Conservation (phyloP, 331 rosid species). For the Acacia concinna region DNA sequence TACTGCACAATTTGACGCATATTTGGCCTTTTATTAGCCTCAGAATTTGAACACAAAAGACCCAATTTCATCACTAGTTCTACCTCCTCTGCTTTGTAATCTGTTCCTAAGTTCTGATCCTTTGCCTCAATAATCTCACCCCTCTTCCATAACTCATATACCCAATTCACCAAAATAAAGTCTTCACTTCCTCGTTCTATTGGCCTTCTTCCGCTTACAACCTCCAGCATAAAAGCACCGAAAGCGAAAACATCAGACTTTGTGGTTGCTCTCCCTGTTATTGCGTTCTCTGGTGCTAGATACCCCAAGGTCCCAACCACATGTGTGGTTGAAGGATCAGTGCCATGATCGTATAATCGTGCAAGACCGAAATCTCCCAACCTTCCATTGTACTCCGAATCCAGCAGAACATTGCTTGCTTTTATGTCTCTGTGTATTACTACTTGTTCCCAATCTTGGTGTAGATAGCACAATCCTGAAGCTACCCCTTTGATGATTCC, state of each 20-base stretch:
- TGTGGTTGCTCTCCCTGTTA: neutral
- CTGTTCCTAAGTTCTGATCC: conserved; percentile 16
- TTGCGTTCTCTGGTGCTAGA: neutral
- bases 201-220: neutral
- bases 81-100: neutral
- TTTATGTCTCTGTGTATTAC: neutral
- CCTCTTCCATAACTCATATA: neutral
- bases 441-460: neutral
- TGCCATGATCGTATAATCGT: neutral
- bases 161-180: neutral
- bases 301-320: neutral
- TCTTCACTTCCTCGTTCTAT: neutral
- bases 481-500: neutral
- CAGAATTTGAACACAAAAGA: neutral
- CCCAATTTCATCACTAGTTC: conserved; percentile 12
- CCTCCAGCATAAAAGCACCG: neutral
- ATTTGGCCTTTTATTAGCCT: neutral
- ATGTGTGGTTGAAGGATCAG: neutral
- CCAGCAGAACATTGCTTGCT: neutral
- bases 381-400: neutral
- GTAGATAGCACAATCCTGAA: neutral
- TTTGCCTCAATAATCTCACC: neutral
- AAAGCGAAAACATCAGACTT: neutral
- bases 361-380: neutral
- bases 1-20: neutral